Conservation (phyloP, 2,329 filamentous ascomycete species). For the Scytalidium lignicola region DNA sequence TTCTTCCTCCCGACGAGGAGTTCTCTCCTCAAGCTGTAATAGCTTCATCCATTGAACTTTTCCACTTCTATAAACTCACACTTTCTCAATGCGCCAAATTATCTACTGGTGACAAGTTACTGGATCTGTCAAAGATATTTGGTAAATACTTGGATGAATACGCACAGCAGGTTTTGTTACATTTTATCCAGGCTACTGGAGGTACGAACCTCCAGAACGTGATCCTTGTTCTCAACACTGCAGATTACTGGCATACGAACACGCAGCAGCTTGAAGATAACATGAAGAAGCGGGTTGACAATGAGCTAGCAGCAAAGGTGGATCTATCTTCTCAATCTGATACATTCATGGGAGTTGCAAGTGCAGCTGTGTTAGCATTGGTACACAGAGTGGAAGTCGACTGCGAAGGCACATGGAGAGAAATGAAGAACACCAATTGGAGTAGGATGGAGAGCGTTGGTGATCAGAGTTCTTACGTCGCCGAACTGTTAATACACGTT, state of each 20-base stretch:
- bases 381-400: slow-evolving; percentile 79
- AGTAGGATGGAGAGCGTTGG: slow-evolving; percentile 87
- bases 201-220: slow-evolving; percentile 66
- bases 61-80: slow-evolving; percentile 92
- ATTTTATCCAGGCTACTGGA: slow-evolving; percentile 48
- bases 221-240: slow-evolving; percentile 87
- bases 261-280: slow-evolving; percentile 92
- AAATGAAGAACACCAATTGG: slow-evolving; percentile 97
- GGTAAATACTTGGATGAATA: slow-evolving; percentile 95
- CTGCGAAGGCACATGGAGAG: slow-evolving; percentile 84
- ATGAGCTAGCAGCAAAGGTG: slow-evolving; percentile 67
- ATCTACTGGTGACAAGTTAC: slow-evolving; percentile 79
- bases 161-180: slow-evolving; percentile 82
- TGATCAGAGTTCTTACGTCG: slow-evolving; percentile 89
- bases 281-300: slow-evolving; percentile 85
- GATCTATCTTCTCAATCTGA: slow-evolving; percentile 92
- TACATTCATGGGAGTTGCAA: slow-evolving; percentile 91
- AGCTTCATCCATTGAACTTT: slow-evolving; percentile 89
- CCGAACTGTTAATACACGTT: slow-evolving; percentile 69
- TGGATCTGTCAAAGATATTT: slow-evolving; percentile 80
- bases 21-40: slow-evolving; percentile 89
- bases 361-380: slow-evolving; percentile 75
- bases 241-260: slow-evolving; percentile 94
- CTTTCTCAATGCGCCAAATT: slow-evolving; percentile 94
- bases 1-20: slow-evolving; percentile 80